Conservation (phyloP, 495 filamentous ascomycete genomes). For the Penicillium flavigenum region DNA sequence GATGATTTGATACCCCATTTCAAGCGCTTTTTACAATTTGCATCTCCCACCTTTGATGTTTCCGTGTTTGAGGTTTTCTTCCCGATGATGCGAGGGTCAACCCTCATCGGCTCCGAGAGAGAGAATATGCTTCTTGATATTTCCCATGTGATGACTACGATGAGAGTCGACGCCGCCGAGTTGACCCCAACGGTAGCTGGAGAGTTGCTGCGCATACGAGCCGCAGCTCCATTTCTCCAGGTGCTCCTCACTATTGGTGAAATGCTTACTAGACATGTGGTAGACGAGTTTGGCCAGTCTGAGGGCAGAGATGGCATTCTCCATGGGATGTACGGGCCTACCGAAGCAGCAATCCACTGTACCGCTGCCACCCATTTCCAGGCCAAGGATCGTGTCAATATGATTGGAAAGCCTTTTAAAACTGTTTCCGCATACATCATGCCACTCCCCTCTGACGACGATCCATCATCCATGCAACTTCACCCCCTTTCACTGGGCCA, state of each 20-base stretch:
- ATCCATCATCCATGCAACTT: conserved; percentile 27
- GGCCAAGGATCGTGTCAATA: conserved; percentile 51
- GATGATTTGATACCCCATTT: conserved; percentile 70
- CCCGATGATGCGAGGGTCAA: conserved; percentile 65
- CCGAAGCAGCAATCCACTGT: conserved; percentile 80
- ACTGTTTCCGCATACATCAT: conserved; percentile 76
- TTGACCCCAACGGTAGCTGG: conserved; percentile 79
- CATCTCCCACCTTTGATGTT: conserved; percentile 83
- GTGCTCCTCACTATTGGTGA: conserved; percentile 81
- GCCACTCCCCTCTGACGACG: conserved; percentile 32
- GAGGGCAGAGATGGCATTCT: conserved; percentile 50
- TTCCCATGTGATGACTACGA: conserved; percentile 55
- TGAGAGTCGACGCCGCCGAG: conserved; percentile 77
- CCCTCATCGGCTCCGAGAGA: conserved; percentile 67
- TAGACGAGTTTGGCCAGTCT: conserved; percentile 66
- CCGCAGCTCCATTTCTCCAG: conserved; percentile 58
- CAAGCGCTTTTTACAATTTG: conserved; percentile 79
- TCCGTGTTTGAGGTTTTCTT: conserved; percentile 91
- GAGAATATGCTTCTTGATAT: conserved; percentile 67
- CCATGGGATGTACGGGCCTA: conserved; percentile 86
- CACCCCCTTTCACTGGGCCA: conserved; percentile 64
- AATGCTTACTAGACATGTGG: conserved; percentile 72
- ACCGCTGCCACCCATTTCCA: conserved; percentile 53
- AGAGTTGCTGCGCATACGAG: conserved; percentile 60
- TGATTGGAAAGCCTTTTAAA: conserved; percentile 70